These are phyloP conservation scores for Cornus suecica DNA, from an alignment of 148 eudicot genomes.

Conservation along the genomic window DNA sequence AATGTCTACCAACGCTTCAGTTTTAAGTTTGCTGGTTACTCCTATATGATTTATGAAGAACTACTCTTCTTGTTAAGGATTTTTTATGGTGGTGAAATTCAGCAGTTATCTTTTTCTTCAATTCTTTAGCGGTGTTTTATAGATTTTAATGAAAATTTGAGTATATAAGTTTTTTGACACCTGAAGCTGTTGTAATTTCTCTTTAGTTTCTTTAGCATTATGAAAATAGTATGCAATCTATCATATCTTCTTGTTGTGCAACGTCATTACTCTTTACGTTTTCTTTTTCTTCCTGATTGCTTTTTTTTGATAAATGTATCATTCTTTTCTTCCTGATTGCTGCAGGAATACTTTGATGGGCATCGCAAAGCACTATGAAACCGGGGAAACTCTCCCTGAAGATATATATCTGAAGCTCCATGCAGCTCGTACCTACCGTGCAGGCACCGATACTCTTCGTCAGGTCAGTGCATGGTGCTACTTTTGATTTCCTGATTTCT, in stretches of 20 bases:
- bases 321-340: conserved; percentile 13
- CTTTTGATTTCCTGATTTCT: background rate
- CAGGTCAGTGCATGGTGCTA: conserved; percentile 47
- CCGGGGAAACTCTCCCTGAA: conserved; percentile 85
- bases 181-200: background rate
- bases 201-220: background rate
- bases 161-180: background rate
- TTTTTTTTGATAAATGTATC: background rate
- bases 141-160: too few species aligned
- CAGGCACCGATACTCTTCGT: conserved; percentile 82
- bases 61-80: too few species aligned
- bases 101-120: too few species aligned
- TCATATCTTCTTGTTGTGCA: background rate
- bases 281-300: too few species aligned
- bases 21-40: too few species aligned
- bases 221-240: background rate
- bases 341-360: conserved; percentile 94
- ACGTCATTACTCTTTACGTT: background rate
- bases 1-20: too few species aligned
- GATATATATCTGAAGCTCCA: conserved; percentile 83
- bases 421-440: conserved; percentile 90
- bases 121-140: too few species aligned
- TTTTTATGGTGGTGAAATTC: too few species aligned
- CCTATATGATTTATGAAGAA: too few species aligned
- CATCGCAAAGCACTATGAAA: conserved; percentile 90